phyloP scores from a whole-genome alignment of 768 basidiomycete species.

The Kockovaella imperatae region DNA sequence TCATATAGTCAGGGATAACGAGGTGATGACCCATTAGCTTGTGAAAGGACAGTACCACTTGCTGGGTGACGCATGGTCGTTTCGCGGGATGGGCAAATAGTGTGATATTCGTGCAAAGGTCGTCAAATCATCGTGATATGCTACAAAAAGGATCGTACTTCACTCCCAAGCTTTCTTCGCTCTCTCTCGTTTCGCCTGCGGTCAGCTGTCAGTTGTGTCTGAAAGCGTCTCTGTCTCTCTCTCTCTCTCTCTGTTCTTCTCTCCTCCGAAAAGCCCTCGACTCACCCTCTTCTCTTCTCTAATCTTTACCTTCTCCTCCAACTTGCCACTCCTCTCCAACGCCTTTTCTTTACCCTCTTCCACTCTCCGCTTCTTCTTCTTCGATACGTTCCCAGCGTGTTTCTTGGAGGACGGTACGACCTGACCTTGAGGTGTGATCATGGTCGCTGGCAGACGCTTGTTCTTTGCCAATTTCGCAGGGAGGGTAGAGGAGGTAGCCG shows the following conservation, averaged over 20 bases:
- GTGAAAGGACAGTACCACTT: too few relatives aligned
- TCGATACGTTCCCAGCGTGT: constrained; percentile 9
- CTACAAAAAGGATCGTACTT: too few relatives aligned
- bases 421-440: constrained; percentile 22
- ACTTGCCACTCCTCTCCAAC: constrained; percentile 21
- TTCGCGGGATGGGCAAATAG: too few relatives aligned
- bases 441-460: constrained; percentile 30
- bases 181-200: constrained; percentile 29
- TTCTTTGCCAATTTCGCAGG: constrained; percentile 32
- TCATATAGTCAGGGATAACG: too few relatives aligned
- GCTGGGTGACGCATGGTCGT: too few relatives aligned
- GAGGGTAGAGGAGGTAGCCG: too few relatives aligned
- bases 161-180: constrained; percentile 41
- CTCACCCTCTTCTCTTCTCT: constrained; percentile 38
- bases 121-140: neutral
- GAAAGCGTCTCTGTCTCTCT: neutral
- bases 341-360: constrained; percentile 34
- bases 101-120: neutral
- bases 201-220: neutral
- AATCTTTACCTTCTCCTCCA: constrained; percentile 25
- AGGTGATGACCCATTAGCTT: too few relatives aligned
- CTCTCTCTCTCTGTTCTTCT: neutral
- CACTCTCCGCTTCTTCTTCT: constrained; percentile 20
- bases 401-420: constrained; percentile 21
- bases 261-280: neutral